phyloP scores from a whole-genome alignment of 805 yeast species.

The Pichia manshurica region DNA sequence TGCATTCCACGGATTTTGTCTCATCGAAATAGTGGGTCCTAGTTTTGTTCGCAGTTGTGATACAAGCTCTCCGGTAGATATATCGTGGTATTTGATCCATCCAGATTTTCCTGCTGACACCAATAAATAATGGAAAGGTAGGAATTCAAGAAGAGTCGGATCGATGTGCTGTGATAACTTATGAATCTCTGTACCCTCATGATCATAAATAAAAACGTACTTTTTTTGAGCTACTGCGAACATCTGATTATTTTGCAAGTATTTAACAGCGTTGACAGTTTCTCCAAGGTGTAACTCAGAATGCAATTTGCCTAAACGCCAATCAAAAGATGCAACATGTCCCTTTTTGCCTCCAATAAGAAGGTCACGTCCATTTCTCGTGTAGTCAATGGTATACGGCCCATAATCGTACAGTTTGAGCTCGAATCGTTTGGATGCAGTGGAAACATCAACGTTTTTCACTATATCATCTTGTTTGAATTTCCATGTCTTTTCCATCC shows the following conservation, averaged over 20 bases:
- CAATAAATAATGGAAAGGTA: conserved; percentile 87
- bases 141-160: conserved; percentile 72
- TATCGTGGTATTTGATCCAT: conserved; percentile 86
- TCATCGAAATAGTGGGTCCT: conserved; percentile 86
- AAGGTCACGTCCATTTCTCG: conserved; percentile 82
- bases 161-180: conserved; percentile 87
- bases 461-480: conserved; percentile 76
- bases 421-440: conserved; percentile 70
- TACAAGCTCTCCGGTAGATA: conserved; percentile 83
- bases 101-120: conserved; percentile 90
- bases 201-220: conserved; percentile 87
- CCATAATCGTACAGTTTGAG: conserved; percentile 73
- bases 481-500: conserved; percentile 89
- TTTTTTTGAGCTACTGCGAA: conserved; percentile 97
- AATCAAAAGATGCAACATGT: conserved; percentile 92
- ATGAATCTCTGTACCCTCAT: conserved; percentile 86
- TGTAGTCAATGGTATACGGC: conserved; percentile 76
- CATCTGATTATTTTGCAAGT: conserved; percentile 84
- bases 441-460: conserved; percentile 67
- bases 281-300: conserved; percentile 84
- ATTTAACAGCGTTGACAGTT: conserved; percentile 85
- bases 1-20: conserved; percentile 94
- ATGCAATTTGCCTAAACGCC: conserved; percentile 80
- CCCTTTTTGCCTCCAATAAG: conserved; percentile 88
- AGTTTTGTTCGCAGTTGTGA: conserved; percentile 79